phyloP scores from a whole-genome alignment of 306 rosid species.

The Inga laurina region DNA sequence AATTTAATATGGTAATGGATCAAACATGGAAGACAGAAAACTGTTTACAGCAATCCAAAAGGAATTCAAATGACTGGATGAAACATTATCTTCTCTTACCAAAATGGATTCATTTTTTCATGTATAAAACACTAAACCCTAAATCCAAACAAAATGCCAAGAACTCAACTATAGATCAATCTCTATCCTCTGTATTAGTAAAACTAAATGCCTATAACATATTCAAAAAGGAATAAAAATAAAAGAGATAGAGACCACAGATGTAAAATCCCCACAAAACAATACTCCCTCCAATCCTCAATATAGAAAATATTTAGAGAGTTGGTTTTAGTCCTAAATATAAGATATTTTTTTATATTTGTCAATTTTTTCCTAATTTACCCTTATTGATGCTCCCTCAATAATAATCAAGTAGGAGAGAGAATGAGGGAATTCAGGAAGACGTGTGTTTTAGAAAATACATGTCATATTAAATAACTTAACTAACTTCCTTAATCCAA shows the following conservation, averaged over 20 bases:
- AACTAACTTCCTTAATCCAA: no score
- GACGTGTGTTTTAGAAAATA: no score
- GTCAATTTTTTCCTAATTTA: no score
- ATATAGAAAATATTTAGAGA: no score
- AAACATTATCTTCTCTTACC: neutral
- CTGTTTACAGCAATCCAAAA: neutral
- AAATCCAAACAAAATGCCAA: neutral
- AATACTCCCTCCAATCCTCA: neutral
- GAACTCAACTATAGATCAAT: neutral
- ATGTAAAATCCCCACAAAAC: neutral
- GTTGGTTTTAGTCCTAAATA: no score
- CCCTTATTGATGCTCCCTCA: no score
- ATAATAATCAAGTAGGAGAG: no score
- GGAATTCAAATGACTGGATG: neutral
- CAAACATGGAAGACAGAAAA: slow-evolving; percentile 5
- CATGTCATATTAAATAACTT: no score
- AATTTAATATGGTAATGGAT: neutral
- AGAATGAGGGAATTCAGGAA: no score
- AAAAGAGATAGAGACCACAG: neutral
- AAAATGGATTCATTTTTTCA: neutral
- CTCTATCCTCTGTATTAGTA: neutral
- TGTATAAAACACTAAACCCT: neutral
- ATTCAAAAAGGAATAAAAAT: neutral
- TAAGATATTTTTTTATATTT: no score
- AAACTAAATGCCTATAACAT: neutral